Conservation (phyloP, 805 yeast species). For the Candida nonsorbophila region DNA sequence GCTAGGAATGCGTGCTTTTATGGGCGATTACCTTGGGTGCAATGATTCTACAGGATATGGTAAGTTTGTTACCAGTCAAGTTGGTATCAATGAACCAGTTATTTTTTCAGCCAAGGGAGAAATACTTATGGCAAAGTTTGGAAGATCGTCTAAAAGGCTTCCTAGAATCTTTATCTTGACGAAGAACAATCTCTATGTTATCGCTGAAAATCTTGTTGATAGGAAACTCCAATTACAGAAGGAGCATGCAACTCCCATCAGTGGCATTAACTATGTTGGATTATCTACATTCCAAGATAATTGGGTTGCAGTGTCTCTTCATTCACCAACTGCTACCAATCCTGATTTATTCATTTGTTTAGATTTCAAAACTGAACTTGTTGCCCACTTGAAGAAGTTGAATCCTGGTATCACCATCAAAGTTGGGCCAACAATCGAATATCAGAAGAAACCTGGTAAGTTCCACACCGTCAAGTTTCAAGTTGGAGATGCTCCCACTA, state of each 20-base stretch:
- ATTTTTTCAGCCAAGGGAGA: conserved; percentile 81
- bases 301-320: conserved; percentile 74
- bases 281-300: conserved; percentile 81
- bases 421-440: conserved; percentile 68
- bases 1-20: conserved; percentile 79
- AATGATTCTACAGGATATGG: conserved; percentile 71
- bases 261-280: conserved; percentile 55
- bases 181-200: conserved; percentile 52
- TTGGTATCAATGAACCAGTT: conserved; percentile 66
- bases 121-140: conserved; percentile 77
- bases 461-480: conserved; percentile 72
- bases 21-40: conserved; percentile 93
- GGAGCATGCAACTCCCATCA: conserved; percentile 61
- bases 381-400: conserved; percentile 64
- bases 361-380: conserved; percentile 83
- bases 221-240: conserved; percentile 47
- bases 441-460: conserved; percentile 88
- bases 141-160: conserved; percentile 80
- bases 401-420: conserved; percentile 55
- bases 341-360: conserved; percentile 82
- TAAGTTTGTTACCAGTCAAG: conserved; percentile 61
- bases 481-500: conserved; percentile 49
- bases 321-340: conserved; percentile 39
- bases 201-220: conserved; percentile 69
- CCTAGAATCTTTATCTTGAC: conserved; percentile 73